phyloP scores from a whole-genome alignment of 2,329 filamentous ascomycete genomes.

The Phaeoacremonium minimum region DNA sequence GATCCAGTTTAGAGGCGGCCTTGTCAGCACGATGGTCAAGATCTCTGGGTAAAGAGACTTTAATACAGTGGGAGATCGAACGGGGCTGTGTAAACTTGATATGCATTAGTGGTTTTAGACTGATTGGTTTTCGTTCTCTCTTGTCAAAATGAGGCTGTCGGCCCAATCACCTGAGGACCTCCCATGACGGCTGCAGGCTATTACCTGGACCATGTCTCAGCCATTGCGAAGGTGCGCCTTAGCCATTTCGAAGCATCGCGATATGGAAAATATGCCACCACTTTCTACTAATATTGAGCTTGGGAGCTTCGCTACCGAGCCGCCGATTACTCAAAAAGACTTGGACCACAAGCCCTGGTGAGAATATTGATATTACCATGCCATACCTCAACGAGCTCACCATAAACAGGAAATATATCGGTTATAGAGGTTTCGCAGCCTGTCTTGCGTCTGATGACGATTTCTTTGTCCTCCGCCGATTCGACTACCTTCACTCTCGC shows the following conservation, averaged over 20 bases:
- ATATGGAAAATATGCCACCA: background rate
- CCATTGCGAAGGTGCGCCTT: background rate
- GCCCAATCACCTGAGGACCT: background rate
- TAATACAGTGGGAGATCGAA: too few relatives aligned
- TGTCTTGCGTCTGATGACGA: background rate
- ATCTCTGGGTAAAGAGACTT: too few relatives aligned
- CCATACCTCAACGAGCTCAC: background rate
- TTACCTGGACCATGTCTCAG: background rate
- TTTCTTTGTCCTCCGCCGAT: background rate
- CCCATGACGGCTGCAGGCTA: background rate
- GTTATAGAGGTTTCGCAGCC: background rate
- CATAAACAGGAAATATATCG: background rate
- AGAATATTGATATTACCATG: background rate
- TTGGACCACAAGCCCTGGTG: background rate
- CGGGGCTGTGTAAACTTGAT: too few relatives aligned
- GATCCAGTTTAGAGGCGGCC: too few relatives aligned
- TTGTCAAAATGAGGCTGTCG: background rate
- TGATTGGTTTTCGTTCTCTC: too few relatives aligned
- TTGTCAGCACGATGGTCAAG: too few relatives aligned
- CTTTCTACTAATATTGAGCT: too few relatives aligned
- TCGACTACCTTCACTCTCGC: background rate
- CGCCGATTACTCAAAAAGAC: background rate
- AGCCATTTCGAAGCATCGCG: background rate
- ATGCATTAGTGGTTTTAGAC: too few relatives aligned
- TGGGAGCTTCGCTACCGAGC: too few relatives aligned